Conservation (phyloP, 1,284 basidiomycete genomes). For the Puccinia triticina region DNA sequence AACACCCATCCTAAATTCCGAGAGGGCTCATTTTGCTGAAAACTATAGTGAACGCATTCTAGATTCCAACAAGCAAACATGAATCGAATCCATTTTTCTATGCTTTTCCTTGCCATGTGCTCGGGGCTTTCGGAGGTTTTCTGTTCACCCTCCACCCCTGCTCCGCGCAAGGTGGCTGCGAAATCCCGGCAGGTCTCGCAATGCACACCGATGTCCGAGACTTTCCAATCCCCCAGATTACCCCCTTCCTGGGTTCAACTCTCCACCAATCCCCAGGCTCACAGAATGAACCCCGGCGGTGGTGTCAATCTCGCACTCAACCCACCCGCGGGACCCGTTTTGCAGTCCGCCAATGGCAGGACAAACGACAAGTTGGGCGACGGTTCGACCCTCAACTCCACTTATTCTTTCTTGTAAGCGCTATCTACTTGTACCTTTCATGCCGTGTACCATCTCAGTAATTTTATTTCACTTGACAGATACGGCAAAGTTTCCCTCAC, state of each 20-base stretch:
- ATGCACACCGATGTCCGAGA: slow-evolving; percentile 1
- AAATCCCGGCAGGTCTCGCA: neutral
- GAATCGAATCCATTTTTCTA: neutral
- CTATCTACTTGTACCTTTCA: slow-evolving; percentile 1
- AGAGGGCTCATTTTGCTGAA: no score
- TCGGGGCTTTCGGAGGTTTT: neutral
- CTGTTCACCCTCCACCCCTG: neutral
- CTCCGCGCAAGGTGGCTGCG: neutral
- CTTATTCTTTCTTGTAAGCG: slow-evolving; percentile 32
- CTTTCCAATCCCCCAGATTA: neutral
- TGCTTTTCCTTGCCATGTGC: neutral
- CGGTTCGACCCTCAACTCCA: slow-evolving; percentile 37
- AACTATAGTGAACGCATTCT: neutral
- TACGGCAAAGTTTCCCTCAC: slow-evolving; percentile 48
- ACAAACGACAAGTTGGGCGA: slow-evolving; percentile 37
- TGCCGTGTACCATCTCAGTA: neutral
- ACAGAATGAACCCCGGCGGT: slow-evolving; percentile 26
- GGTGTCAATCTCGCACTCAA: slow-evolving; percentile 40
- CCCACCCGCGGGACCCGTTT: slow-evolving; percentile 30
- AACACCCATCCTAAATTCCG: neutral
- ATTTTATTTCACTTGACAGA: neutral
- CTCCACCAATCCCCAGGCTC: slow-evolving; percentile 18
- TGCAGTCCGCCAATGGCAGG: slow-evolving; percentile 11
- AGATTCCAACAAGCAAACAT: neutral
- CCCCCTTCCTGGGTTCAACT: slow-evolving; percentile 27